These are phyloP conservation scores for Hypsizygus ulmarius DNA, from an alignment of 1,284 basidiomycete species.

Conservation along the genomic window DNA sequence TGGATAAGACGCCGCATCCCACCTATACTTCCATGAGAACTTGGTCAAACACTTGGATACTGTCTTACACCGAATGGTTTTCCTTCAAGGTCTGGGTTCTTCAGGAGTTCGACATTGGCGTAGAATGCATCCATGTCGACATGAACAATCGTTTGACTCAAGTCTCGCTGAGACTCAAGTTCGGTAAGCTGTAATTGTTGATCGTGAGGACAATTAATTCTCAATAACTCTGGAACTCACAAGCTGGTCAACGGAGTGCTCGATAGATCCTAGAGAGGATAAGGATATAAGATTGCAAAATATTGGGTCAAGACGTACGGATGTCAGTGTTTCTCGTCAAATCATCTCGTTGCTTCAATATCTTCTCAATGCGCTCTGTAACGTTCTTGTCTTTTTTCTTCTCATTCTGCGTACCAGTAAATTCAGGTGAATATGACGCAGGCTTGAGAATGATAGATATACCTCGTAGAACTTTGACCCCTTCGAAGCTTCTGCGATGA, in stretches of 20 bases:
- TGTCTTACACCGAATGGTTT: slow-evolving; percentile 83
- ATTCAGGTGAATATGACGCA: background rate
- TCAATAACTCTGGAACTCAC: slow-evolving; percentile 32
- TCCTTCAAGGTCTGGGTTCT: slow-evolving; percentile 75
- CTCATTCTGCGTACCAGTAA: slow-evolving; percentile 60
- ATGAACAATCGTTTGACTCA: slow-evolving; percentile 83
- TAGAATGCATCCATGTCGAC: slow-evolving; percentile 82
- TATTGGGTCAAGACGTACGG: slow-evolving; percentile 39
- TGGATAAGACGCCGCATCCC: slow-evolving; percentile 75
- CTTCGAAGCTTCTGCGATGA: slow-evolving; percentile 79
- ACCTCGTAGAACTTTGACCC: slow-evolving; percentile 85
- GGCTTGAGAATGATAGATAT: slow-evolving; percentile 16
- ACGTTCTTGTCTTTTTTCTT: slow-evolving; percentile 80
- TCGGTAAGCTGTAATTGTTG: slow-evolving; percentile 56
- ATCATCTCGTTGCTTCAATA: slow-evolving; percentile 67
- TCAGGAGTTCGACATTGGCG: slow-evolving; percentile 73
- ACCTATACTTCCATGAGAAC: slow-evolving; percentile 43
- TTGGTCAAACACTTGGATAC: background rate
- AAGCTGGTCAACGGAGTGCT: slow-evolving; percentile 50
- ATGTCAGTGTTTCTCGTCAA: slow-evolving; percentile 55
- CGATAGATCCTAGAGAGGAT: slow-evolving; percentile 44
- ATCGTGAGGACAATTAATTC: slow-evolving; percentile 1
- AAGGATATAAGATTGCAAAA: slow-evolving; percentile 1
- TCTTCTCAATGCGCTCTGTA: slow-evolving; percentile 65
- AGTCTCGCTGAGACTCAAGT: slow-evolving; percentile 76